A percentile compares a stretch with the other conserved stretches of the same genome.
Conservation (phyloP, 2,329 filamentous ascomycete species). For the Hypomyces rosellus region DNA sequence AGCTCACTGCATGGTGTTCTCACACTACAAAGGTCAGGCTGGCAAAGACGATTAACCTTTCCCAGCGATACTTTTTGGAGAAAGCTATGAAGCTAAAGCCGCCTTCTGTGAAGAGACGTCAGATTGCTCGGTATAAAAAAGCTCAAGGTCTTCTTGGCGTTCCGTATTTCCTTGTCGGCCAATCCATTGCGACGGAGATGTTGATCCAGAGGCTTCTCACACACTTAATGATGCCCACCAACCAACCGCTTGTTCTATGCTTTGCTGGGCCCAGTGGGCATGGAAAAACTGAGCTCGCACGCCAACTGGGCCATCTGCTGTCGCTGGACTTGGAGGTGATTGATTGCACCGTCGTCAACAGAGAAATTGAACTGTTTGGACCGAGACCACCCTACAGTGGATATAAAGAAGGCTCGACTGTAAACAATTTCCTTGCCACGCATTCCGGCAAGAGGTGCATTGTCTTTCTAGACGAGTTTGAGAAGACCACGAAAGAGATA, state of each 20-base stretch:
- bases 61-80: conserved; percentile 27
- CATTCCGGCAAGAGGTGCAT: conserved; percentile 31
- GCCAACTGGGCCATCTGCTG: conserved; percentile 33
- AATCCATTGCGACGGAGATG: conserved; percentile 25
- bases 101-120: conserved; percentile 18
- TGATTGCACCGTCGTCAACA: conserved; percentile 33
- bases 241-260: conserved; percentile 13
- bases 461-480: conserved; percentile 47
- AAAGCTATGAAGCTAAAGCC: conserved; percentile 17
- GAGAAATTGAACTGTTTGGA: conserved; percentile 37
- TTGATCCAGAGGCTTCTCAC: conserved; percentile 6
- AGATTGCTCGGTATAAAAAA: conserved; percentile 19
- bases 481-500: conserved; percentile 37
- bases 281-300: conserved; percentile 43
- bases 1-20: conserved; percentile 18
- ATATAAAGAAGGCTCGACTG: conserved; percentile 29
- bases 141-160: conserved; percentile 25
- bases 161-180: conserved; percentile 30
- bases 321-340: conserved; percentile 30
- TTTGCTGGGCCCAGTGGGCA: conserved; percentile 43
- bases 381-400: conserved; percentile 28
- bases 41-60: conserved; percentile 21
- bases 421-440: conserved; percentile 42
- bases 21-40: conserved; percentile 16
- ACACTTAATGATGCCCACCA: conserved; percentile 2